A percentile compares a stretch with the other conserved stretches of the same genome.
Conservation (phyloP, 768 basidiomycete genomes). For the Kwoniella newhampshirensis region DNA sequence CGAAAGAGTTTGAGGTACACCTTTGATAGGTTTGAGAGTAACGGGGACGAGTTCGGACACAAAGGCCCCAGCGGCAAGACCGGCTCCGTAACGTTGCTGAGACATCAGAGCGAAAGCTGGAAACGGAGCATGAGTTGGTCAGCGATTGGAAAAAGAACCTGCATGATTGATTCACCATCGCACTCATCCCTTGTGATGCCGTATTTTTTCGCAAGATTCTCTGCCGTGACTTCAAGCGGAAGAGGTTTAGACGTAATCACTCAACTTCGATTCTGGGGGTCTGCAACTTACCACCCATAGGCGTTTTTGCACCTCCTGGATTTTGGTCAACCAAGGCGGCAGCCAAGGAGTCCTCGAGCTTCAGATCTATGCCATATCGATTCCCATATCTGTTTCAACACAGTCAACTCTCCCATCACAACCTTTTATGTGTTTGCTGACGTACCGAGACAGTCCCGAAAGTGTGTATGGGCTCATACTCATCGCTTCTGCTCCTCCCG, state of each 20-base stretch:
- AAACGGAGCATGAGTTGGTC: neutral
- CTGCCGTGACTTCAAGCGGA: conserved; percentile 53
- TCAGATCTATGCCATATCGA: conserved; percentile 54
- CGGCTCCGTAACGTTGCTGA: conserved; percentile 52
- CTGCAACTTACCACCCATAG: conserved; percentile 50
- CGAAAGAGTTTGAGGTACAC: conserved; percentile 33
- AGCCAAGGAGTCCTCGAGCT: conserved; percentile 55
- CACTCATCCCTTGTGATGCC: conserved; percentile 54
- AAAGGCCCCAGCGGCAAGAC: conserved; percentile 48
- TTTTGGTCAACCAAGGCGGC: conserved; percentile 54
- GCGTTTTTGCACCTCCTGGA: conserved; percentile 46
- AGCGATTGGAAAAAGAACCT: neutral
- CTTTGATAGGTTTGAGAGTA: conserved; percentile 42
- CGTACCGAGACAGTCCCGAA: conserved; percentile 49
- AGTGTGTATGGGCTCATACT: conserved; percentile 50
- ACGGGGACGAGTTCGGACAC: conserved; percentile 41
- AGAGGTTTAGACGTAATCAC: neutral
- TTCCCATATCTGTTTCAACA: conserved; percentile 46
- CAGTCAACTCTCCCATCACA: neutral
- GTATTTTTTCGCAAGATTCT: conserved; percentile 56
- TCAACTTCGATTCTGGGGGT: no score
- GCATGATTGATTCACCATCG: conserved; percentile 40
- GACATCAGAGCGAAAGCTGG: conserved; percentile 51
- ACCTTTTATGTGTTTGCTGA: neutral
- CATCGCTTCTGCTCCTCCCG: conserved; percentile 54